A percentile compares a stretch with the other conserved stretches of the same genome.
Conservation (phyloP, 2,329 filamentous ascomycete genomes). For the Periconia sp. region DNA sequence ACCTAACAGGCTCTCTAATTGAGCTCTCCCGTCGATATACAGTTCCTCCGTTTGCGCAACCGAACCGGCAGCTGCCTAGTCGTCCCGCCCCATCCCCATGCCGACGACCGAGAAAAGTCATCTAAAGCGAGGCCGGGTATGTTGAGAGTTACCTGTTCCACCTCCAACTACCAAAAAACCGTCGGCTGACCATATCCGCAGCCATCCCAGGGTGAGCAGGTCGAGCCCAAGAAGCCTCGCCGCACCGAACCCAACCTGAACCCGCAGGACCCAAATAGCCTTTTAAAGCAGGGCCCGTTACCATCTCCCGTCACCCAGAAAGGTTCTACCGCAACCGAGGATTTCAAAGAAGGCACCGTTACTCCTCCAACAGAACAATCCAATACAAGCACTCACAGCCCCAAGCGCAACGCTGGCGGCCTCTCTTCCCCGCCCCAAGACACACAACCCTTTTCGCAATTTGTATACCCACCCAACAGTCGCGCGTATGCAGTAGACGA, state of each 20-base stretch:
- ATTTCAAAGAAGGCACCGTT: conserved; percentile 68
- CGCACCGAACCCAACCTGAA: conserved; percentile 70
- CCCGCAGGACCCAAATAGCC: conserved; percentile 55
- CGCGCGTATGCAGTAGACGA: conserved; percentile 83
- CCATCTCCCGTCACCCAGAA: conserved; percentile 79
- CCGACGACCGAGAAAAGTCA: conserved; percentile 72
- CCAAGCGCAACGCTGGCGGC: conserved; percentile 27
- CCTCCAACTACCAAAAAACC: conserved; percentile 2
- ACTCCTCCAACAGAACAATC: conserved; percentile 59
- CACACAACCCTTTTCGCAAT: conserved; percentile 80
- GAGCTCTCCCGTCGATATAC: conserved; percentile 23
- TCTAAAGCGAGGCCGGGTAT: conserved; percentile 79
- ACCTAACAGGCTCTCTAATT: conserved; percentile 17
- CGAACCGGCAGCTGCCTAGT: background rate
- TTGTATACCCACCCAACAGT: conserved; percentile 69
- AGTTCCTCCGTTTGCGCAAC: background rate
- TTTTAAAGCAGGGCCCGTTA: conserved; percentile 58
- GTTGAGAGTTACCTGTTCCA: conserved; percentile 31
- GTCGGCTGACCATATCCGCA: conserved; percentile 44
- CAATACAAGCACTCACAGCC: conserved; percentile 49
- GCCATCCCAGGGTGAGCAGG: conserved; percentile 66
- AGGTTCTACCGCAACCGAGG: conserved; percentile 62
- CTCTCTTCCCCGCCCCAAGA: conserved; percentile 70
- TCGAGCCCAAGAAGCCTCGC: conserved; percentile 79
- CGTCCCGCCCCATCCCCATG: conserved; percentile 44